Percentiles rank a stretch among this genome's conserved stretches.
These are phyloP conservation scores for Tilletiaria anomala DNA, from an alignment of 1,284 basidiomycete species.

Conservation along the genomic window DNA sequence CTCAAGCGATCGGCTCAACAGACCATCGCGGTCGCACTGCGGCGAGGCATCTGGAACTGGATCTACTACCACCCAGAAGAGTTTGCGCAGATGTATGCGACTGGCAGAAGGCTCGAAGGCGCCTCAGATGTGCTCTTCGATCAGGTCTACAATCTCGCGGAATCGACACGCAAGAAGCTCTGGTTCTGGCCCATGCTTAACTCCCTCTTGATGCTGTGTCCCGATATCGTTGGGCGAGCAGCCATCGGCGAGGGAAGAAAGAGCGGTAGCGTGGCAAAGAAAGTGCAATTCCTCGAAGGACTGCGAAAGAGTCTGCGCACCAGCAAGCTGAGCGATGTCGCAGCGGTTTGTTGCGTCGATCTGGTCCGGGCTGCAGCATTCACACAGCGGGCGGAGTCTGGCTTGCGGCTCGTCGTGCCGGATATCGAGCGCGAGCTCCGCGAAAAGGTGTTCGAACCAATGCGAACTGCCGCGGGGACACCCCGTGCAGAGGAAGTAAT, in stretches of 20 bases:
- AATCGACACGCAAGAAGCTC: slow-evolving; percentile 47
- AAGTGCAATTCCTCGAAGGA: slow-evolving; percentile 42
- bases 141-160: slow-evolving; percentile 29
- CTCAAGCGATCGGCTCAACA: slow-evolving; percentile 63
- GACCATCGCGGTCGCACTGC: slow-evolving; percentile 58
- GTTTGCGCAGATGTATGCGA: slow-evolving; percentile 56
- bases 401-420: slow-evolving; percentile 52
- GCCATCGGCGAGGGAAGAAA: slow-evolving; percentile 40
- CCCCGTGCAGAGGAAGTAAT: background rate
- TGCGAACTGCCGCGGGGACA: background rate
- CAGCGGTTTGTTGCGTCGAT: slow-evolving; percentile 63
- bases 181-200: slow-evolving; percentile 68
- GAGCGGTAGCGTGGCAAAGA: slow-evolving; percentile 40
- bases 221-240: slow-evolving; percentile 52
- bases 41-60: slow-evolving; percentile 81
- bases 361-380: slow-evolving; percentile 64
- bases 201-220: slow-evolving; percentile 59
- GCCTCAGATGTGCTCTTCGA: slow-evolving; percentile 30
- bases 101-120: slow-evolving; percentile 31
- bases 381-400: slow-evolving; percentile 48
- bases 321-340: slow-evolving; percentile 47
- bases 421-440: slow-evolving; percentile 26
- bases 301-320: slow-evolving; percentile 30
- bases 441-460: slow-evolving; percentile 29
- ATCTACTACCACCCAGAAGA: slow-evolving; percentile 67